Evolutionary conservation across 148 eudicot genomes (phyloP).

Genomic region (Agrostemma githago): DNA sequence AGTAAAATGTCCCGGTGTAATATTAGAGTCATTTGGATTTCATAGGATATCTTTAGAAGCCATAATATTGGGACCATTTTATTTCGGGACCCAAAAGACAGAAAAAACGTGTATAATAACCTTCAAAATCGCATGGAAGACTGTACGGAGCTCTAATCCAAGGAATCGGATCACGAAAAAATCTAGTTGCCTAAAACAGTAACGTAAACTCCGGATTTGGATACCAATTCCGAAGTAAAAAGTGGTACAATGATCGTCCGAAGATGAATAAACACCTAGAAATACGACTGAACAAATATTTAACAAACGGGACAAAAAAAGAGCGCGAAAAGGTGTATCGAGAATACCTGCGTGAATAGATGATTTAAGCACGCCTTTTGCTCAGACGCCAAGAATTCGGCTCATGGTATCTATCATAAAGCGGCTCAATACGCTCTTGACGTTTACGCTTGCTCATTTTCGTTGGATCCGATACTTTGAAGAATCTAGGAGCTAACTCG

Average conservation of each 20-base stretch:
- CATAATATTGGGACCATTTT: too few species aligned
- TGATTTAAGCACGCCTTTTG: conserved; percentile 69
- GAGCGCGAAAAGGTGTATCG: not conserved
- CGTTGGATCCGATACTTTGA: conserved; percentile 87
- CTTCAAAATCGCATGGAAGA: conserved; percentile 24
- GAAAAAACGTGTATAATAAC: too few species aligned
- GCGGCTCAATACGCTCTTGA: conserved; percentile 92
- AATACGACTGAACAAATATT: not conserved
- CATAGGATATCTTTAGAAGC: too few species aligned
- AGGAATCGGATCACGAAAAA: conserved; percentile 46
- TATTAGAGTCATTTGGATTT: too few species aligned
- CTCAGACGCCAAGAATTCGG: conserved; percentile 98
- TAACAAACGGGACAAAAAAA: not conserved
- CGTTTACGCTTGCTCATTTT: conserved; percentile 96
- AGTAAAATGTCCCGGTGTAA: too few species aligned
- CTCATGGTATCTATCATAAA: conserved; percentile 89
- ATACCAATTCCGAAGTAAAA: not conserved
- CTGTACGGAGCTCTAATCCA: conserved; percentile 49
- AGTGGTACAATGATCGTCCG: not conserved
- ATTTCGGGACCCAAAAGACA: too few species aligned
- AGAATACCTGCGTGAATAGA: conserved; percentile 11
- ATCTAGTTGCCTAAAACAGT: conserved; percentile 49
- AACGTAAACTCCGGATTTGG: conserved; percentile 12
- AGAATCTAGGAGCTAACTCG: conserved; percentile 86
- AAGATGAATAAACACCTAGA: not conserved